These are phyloP conservation scores for Exserohilum rostratum DNA, from an alignment of 2,329 filamentous ascomycete genomes.

Conservation along the genomic window DNA sequence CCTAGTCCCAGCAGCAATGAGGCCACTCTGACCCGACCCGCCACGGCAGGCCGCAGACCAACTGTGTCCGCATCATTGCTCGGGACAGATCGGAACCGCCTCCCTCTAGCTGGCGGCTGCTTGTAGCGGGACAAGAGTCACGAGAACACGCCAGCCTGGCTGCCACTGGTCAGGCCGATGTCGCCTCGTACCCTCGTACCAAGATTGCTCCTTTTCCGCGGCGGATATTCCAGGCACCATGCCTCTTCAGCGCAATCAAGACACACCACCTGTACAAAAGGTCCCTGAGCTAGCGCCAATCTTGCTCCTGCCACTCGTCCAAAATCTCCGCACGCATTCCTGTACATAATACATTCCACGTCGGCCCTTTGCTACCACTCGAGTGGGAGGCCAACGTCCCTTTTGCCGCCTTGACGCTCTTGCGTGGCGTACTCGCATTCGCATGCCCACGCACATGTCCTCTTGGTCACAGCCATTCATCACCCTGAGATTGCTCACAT, in stretches of 20 bases:
- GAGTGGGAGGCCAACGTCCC: conserved; percentile 19
- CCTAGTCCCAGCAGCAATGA: neutral
- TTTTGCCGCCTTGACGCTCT: conserved; percentile 10
- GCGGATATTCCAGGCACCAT: conserved; percentile 38
- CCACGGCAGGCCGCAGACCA: conserved; percentile 17
- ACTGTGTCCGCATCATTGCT: conserved; percentile 17
- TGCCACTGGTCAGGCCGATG: conserved; percentile 39
- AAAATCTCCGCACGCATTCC: conserved; percentile 9
- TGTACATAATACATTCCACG: conserved; percentile 26
- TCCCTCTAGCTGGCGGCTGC: conserved; percentile 24
- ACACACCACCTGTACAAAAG: conserved; percentile 1
- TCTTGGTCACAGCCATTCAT: neutral
- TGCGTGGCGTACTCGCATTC: too few species aligned
- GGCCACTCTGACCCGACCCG: conserved; percentile 19
- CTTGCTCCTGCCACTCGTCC: conserved; percentile 11
- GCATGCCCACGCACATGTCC: neutral
- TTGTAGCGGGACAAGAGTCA: conserved; percentile 39
- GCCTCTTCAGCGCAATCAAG: conserved; percentile 3
- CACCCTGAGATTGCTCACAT: neutral
- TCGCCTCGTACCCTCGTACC: conserved; percentile 32
- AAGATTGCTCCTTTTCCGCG: conserved; percentile 14
- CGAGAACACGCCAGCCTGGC: conserved; percentile 37
- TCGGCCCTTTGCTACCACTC: conserved; percentile 12
- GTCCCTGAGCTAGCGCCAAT: conserved; percentile 18
- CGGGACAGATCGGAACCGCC: conserved; percentile 38